Conservation (phyloP, 257 asterid genomes). For the Eustoma russellianum region DNA sequence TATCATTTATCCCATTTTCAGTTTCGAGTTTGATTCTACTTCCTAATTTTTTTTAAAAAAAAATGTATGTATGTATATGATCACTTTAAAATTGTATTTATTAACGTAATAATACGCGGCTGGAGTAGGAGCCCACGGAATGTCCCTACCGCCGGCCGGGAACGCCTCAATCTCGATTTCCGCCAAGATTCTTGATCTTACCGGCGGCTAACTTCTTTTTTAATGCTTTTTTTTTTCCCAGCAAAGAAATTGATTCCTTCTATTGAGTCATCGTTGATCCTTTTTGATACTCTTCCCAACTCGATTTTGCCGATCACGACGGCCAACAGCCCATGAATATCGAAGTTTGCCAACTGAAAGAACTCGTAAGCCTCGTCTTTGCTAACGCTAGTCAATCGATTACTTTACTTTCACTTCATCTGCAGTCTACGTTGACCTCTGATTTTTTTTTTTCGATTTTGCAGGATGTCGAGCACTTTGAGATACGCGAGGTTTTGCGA, state of each 20-base stretch:
- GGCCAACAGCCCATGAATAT: constrained; percentile 41
- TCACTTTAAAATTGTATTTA: too few relatives aligned
- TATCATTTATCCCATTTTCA: too few relatives aligned
- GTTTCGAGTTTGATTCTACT: neutral
- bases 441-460: neutral
- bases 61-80: too few relatives aligned
- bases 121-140: too few relatives aligned
- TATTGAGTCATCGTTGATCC: constrained; percentile 1
- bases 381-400: neutral
- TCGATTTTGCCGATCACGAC: neutral
- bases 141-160: too few relatives aligned
- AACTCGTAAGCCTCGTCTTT: constrained; percentile 46
- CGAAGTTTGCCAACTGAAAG: constrained; percentile 87
- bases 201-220: too few relatives aligned
- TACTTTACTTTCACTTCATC: neutral
- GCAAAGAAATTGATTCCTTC: too few relatives aligned
- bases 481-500: constrained; percentile 86
- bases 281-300: neutral
- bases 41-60: too few relatives aligned
- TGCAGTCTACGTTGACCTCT: neutral
- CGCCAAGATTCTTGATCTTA: too few relatives aligned
- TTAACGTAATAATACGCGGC: too few relatives aligned
- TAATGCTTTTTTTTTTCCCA: too few relatives aligned
- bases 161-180: too few relatives aligned
- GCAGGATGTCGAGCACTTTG: constrained; percentile 90